A percentile compares a stretch with the other conserved stretches of the same genome.
These are phyloP conservation scores for Exidia glandulosa DNA, from an alignment of 768 basidiomycete genomes.

Conservation along the genomic window DNA sequence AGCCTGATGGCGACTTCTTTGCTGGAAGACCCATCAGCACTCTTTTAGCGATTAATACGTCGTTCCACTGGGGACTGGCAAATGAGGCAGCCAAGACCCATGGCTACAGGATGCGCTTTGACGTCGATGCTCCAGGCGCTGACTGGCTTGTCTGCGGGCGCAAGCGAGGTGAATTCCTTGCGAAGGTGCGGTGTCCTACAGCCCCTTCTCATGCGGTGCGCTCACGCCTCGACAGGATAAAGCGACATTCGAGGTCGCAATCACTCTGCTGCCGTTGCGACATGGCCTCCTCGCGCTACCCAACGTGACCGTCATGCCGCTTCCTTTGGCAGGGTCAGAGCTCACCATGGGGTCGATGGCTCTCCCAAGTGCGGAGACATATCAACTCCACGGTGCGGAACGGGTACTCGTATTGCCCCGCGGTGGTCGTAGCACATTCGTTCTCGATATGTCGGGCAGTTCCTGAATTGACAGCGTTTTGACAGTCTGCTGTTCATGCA, in stretches of 20 bases:
- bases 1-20: slow-evolving; percentile 45
- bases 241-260: slow-evolving; percentile 41
- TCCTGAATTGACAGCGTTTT: too few species aligned
- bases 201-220: background rate
- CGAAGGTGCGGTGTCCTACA: slow-evolving; percentile 39
- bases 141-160: slow-evolving; percentile 87
- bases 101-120: slow-evolving; percentile 57
- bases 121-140: slow-evolving; percentile 67
- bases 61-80: slow-evolving; percentile 58
- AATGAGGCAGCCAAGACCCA: slow-evolving; percentile 24
- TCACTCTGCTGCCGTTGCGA: slow-evolving; percentile 80
- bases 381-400: slow-evolving; percentile 78
- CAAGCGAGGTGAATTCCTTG: slow-evolving; percentile 75
- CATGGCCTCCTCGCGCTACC: slow-evolving; percentile 75
- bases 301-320: slow-evolving; percentile 51
- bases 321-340: slow-evolving; percentile 37
- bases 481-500: too few species aligned
- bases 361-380: slow-evolving; percentile 61
- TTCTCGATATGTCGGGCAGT: too few species aligned
- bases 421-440: slow-evolving; percentile 70
- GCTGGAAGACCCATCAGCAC: slow-evolving; percentile 83
- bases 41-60: slow-evolving; percentile 52
- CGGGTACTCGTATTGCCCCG: slow-evolving; percentile 72
- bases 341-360: slow-evolving; percentile 47
- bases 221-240: slow-evolving; percentile 38